phyloP scores from a whole-genome alignment of 2,329 filamentous ascomycete genomes.

The Colletotrichum spinosum region DNA sequence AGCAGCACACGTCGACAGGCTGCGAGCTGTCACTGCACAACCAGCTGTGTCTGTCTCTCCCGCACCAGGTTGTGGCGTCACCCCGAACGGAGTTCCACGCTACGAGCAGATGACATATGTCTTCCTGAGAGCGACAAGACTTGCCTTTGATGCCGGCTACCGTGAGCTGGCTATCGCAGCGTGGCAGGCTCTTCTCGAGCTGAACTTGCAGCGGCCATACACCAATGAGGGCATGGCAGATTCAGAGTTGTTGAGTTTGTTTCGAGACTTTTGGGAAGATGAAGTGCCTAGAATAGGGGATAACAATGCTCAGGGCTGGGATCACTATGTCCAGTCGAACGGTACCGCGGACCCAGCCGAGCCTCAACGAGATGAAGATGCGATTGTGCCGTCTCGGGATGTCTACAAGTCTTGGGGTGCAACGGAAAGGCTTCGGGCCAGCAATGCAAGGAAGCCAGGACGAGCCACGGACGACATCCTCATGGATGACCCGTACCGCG shows the following conservation, averaged over 20 bases:
- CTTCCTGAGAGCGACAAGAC: slow-evolving; percentile 78
- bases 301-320: slow-evolving; percentile 76
- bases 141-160: slow-evolving; percentile 82
- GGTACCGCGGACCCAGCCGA: slow-evolving; percentile 56
- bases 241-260: slow-evolving; percentile 49
- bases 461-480: slow-evolving; percentile 79
- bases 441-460: slow-evolving; percentile 70
- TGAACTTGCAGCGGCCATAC: slow-evolving; percentile 71
- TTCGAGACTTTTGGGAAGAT: slow-evolving; percentile 88
- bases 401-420: slow-evolving; percentile 63
- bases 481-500: slow-evolving; percentile 85
- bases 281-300: slow-evolving; percentile 86
- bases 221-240: slow-evolving; percentile 39
- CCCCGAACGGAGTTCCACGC: slow-evolving; percentile 18
- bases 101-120: slow-evolving; percentile 72
- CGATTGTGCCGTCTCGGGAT: slow-evolving; percentile 50
- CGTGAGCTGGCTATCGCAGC: slow-evolving; percentile 79
- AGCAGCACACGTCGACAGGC: slow-evolving; percentile 67
- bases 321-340: slow-evolving; percentile 54
- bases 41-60: slow-evolving; percentile 25
- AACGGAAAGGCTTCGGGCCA: slow-evolving; percentile 64
- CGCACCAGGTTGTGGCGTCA: slow-evolving; percentile 4
- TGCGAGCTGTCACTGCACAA: slow-evolving; percentile 38
- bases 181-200: slow-evolving; percentile 87
- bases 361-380: slow-evolving; percentile 42